Evolutionary conservation across 129 eudicot genomes (phyloP).

Genomic region (Gnaphalium uliginosum): DNA sequence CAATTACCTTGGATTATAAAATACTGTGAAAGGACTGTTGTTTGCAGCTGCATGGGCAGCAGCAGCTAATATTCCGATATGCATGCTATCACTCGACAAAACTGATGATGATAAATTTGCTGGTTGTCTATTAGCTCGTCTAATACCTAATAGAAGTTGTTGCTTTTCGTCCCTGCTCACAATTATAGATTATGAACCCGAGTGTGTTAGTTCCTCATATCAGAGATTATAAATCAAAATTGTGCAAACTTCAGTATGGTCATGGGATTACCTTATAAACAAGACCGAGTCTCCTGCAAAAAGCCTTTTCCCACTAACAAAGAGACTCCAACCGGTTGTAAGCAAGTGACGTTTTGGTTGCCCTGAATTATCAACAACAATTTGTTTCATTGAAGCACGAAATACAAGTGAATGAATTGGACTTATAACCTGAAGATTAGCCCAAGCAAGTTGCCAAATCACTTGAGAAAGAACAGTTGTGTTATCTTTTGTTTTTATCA

Average conservation of each 20-base stretch:
- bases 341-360: slow-evolving; percentile 98
- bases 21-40: slow-evolving; percentile 87
- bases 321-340: slow-evolving; percentile 97
- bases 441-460: background rate
- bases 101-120: slow-evolving; percentile 84
- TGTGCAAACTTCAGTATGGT: background rate
- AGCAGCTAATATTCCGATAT: slow-evolving; percentile 92
- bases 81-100: slow-evolving; percentile 97
- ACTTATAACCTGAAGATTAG: background rate
- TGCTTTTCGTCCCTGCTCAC: slow-evolving; percentile 80
- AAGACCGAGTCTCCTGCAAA: slow-evolving; percentile 93
- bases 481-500: background rate
- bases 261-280: slow-evolving; percentile 71
- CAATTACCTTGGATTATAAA: slow-evolving; percentile 85
- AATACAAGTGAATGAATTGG: background rate
- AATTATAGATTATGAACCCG: slow-evolving; percentile 7
- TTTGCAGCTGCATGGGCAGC: slow-evolving; percentile 99
- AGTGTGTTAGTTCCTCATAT: slow-evolving; percentile 3
- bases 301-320: slow-evolving; percentile 91
- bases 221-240: slow-evolving; percentile 1
- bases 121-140: slow-evolving; percentile 93
- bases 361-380: slow-evolving; percentile 47
- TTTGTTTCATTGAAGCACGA: slow-evolving; percentile 1
- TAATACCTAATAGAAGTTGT: slow-evolving; percentile 85
- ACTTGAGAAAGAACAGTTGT: slow-evolving; percentile 11